A percentile compares a stretch with the other conserved stretches of the same genome.
phyloP scores from a whole-genome alignment of 106 monocot species.

The Triglochin maritima region DNA sequence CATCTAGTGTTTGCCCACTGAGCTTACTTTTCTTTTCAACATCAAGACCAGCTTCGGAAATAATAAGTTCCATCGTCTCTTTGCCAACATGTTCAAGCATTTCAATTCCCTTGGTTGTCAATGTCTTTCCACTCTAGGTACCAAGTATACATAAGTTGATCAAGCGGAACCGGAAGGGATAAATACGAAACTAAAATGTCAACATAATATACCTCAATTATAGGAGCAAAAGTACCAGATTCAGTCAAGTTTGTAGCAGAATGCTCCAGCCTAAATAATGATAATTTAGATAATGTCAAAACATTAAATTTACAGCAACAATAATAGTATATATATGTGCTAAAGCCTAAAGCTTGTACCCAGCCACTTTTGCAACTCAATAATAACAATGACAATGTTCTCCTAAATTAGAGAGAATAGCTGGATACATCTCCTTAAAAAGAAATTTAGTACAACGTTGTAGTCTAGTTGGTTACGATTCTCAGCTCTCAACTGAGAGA shows the following conservation, averaged over 20 bases:
- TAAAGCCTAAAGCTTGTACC: neutral
- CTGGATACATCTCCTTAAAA: no score
- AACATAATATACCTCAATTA: constrained; percentile 54
- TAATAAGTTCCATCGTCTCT: constrained; percentile 80
- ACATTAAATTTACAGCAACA: neutral
- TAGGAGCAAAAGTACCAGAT: constrained; percentile 47
- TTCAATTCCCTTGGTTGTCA: constrained; percentile 76
- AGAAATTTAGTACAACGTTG: no score
- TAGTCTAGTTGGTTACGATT: no score
- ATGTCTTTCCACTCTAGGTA: constrained; percentile 55
- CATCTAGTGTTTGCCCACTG: constrained; percentile 32
- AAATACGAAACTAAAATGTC: neutral
- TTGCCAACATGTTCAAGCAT: constrained; percentile 82
- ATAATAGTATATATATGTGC: neutral
- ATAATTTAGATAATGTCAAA: neutral
- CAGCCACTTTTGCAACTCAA: no score
- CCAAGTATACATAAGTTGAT: neutral
- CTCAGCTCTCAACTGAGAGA: no score
- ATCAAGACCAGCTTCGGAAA: constrained; percentile 74
- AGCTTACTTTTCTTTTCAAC: constrained; percentile 37
- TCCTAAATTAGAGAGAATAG: no score
- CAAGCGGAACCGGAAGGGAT: no score
- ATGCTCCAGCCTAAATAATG: constrained; percentile 47
- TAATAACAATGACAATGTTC: no score
- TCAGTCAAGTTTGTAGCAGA: constrained; percentile 72